A percentile compares a stretch with the other conserved stretches of the same genome.
Evolutionary conservation across 768 basidiomycete species (phyloP).

Genomic region (Kwoniella dejecticola): DNA sequence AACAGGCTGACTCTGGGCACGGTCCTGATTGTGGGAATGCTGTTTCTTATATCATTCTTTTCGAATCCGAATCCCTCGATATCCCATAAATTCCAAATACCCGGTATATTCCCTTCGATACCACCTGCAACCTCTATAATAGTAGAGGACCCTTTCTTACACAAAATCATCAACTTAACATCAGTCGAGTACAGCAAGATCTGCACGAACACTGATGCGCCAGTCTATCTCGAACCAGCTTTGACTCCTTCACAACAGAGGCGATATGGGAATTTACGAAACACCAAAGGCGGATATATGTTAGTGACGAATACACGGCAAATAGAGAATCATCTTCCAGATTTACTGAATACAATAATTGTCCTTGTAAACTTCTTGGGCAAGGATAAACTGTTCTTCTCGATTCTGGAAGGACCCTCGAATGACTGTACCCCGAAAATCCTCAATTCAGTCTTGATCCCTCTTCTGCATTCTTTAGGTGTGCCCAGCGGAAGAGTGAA

Average conservation of each 20-base stretch:
- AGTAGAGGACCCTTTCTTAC: neutral
- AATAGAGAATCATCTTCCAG: slow-evolving; percentile 48
- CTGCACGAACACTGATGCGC: slow-evolving; percentile 2
- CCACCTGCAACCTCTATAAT: neutral
- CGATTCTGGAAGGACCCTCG: slow-evolving; percentile 53
- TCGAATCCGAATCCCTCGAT: slow-evolving; percentile 18
- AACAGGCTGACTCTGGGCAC: slow-evolving; percentile 8
- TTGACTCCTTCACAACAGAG: slow-evolving; percentile 8
- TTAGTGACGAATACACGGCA: slow-evolving; percentile 48
- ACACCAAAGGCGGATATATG: slow-evolving; percentile 25
- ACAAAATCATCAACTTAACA: neutral
- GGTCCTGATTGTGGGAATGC: neutral
- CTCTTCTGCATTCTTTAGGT: slow-evolving; percentile 36
- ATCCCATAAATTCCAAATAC: slow-evolving; percentile 26
- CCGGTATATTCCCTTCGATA: slow-evolving; percentile 32
- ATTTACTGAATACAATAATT: slow-evolving; percentile 47
- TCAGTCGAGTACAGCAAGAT: slow-evolving; percentile 1
- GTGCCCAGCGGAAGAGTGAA: slow-evolving; percentile 35
- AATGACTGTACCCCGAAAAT: slow-evolving; percentile 45
- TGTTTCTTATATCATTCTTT: slow-evolving; percentile 24
- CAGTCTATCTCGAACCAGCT: slow-evolving; percentile 14
- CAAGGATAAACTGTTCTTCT: slow-evolving; percentile 34
- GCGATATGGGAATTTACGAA: slow-evolving; percentile 7
- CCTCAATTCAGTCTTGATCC: slow-evolving; percentile 36
- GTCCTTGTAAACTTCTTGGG: slow-evolving; percentile 44